Base-by-base conservation (phyloP, 2,329 filamentous ascomycete species). In the Hypoxylon sp. region DNA sequence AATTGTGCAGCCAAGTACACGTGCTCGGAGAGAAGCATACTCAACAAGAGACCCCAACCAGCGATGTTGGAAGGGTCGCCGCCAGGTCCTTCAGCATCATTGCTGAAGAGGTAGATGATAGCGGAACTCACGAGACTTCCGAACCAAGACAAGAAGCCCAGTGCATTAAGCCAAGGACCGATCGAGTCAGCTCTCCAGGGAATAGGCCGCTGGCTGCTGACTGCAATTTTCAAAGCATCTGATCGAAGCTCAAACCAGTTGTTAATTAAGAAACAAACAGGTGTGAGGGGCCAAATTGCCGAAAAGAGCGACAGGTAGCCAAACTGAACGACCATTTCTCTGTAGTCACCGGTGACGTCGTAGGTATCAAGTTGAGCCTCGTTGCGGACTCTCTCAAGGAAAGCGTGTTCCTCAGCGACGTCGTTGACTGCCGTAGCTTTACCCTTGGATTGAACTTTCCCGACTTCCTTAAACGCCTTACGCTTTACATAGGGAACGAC, bases 171-270 rank as follows among this genome's bases (percentile, higher is more conserved):
- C 92, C 94, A 98, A 0, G 96, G 95, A 0, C 96, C 96, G 73
- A 99, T 98, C 1, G 93, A 96, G 81, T 98, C 96, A 1, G 94
- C 90, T 59, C 96, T 90, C 88, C 92, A 94, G 0, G 96, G 96
- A 40, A 93, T 93, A 0, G 96, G 96, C 2, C 96, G 90, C 76
- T 95, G 92, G 85, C 93, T 95, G 79, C 95, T 92, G 53, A 94
- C 86, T 62, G 94, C 94, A 75, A 98, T 97, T 80, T 99, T 99
- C 82, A 97, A 88, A 1, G 95, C 95, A 77, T 99, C 96, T 0
- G 93, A 93, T 46, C 96, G 92, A 42, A 98, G 88, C 79, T 98
- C 96, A 64, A 99, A 84, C 94, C 95, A 98, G 82, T 98, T 97
- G 82, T 98, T 98, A 80, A 96, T 84, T 11, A 98, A 83, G 83